These are phyloP conservation scores for Acephala macrosclerotiorum DNA, from an alignment of 2,329 filamentous ascomycete species.

Conservation along the genomic window DNA sequence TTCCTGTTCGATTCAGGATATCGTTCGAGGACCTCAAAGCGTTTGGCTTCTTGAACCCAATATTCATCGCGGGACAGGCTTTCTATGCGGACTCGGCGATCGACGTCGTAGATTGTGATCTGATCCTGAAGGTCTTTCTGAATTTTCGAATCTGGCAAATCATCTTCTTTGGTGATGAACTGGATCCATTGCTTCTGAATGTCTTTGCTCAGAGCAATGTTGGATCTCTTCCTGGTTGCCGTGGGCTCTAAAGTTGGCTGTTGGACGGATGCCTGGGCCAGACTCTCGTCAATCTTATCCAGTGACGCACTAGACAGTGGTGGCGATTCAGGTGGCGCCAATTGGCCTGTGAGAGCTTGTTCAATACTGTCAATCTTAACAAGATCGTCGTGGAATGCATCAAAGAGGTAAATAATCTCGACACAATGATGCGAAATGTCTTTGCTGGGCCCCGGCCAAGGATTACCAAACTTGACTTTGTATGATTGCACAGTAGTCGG, in stretches of 20 bases:
- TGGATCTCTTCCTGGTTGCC: neutral
- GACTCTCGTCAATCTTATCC: neutral
- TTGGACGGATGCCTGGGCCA: neutral
- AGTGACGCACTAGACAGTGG: neutral
- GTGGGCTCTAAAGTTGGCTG: neutral
- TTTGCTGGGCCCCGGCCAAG: slow-evolving; percentile 10
- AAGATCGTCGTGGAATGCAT: slow-evolving; percentile 20
- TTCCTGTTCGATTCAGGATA: slow-evolving; percentile 1
- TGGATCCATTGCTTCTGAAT: slow-evolving; percentile 18
- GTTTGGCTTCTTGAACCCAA: slow-evolving; percentile 8
- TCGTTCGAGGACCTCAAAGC: slow-evolving; percentile 3
- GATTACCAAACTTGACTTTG: slow-evolving; percentile 23
- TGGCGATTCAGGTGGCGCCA: neutral
- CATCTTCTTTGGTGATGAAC: slow-evolving; percentile 13
- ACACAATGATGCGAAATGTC: slow-evolving; percentile 21
- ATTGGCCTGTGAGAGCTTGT: neutral
- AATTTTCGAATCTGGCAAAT: neutral
- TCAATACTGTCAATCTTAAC: slow-evolving; percentile 8
- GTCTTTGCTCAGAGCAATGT: neutral
- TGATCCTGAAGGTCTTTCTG: neutral
- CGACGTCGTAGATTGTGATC: slow-evolving; percentile 8
- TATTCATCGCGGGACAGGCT: neutral
- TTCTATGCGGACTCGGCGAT: neutral
- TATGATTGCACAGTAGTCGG: slow-evolving; percentile 5
- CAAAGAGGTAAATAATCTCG: slow-evolving; percentile 22